phyloP scores from a whole-genome alignment of 2,329 filamentous ascomycete species.

The Mycocentrospora acerina region DNA sequence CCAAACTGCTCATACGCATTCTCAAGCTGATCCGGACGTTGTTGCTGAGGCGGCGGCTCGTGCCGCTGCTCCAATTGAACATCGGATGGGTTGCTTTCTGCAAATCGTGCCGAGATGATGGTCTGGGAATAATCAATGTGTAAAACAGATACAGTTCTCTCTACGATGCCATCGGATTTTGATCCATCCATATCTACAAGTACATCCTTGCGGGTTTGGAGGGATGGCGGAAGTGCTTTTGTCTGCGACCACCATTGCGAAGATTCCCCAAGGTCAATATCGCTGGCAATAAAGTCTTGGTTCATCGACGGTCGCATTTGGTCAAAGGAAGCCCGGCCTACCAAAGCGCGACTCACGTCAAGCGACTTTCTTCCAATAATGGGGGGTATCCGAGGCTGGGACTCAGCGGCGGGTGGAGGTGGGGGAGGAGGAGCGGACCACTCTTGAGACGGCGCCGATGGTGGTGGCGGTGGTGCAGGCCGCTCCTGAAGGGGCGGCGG shows the following conservation, averaged over 20 bases:
- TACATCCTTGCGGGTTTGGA: slow-evolving; percentile 82
- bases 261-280: slow-evolving; percentile 74
- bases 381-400: slow-evolving; percentile 46
- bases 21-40: slow-evolving; percentile 93
- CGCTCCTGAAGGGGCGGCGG: slow-evolving; percentile 42
- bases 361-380: slow-evolving; percentile 59
- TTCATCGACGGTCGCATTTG: slow-evolving; percentile 67
- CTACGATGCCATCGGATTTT: slow-evolving; percentile 70
- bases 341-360: slow-evolving; percentile 60
- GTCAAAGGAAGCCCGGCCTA: slow-evolving; percentile 69
- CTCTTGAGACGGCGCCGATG: slow-evolving; percentile 42
- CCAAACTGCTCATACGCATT: slow-evolving; percentile 80
- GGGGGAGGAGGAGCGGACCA: slow-evolving; percentile 31
- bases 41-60: slow-evolving; percentile 74
- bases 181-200: slow-evolving; percentile 81
- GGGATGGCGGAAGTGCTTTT: slow-evolving; percentile 74
- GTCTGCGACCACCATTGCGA: slow-evolving; percentile 87
- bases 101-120: slow-evolving; percentile 76
- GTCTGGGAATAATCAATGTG: slow-evolving; percentile 98
- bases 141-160: slow-evolving; percentile 81
- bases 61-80: slow-evolving; percentile 81
- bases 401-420: slow-evolving; percentile 37
- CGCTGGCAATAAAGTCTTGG: slow-evolving; percentile 81
- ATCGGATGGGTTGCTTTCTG: slow-evolving; percentile 71
- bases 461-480: slow-evolving; percentile 41